Evolutionary conservation across 202 grass and related monocot species (phyloP).

Genomic region (Carex arenaria): DNA sequence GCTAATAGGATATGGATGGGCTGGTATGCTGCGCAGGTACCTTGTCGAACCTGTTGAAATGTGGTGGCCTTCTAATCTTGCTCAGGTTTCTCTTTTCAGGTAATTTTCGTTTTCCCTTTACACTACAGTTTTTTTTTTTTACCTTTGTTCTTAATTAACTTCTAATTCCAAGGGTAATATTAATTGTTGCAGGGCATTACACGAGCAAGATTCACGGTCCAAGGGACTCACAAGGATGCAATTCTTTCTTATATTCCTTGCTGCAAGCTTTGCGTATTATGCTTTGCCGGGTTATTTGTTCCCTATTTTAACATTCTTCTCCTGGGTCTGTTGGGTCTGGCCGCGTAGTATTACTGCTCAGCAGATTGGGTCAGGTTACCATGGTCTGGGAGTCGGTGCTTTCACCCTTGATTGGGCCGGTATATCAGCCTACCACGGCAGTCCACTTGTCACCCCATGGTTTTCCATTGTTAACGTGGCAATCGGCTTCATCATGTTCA

Average conservation of each 20-base stretch:
- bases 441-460: slow-evolving; percentile 89
- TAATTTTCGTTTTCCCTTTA: slow-evolving; percentile 17
- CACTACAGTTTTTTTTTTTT: background rate
- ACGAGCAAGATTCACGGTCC: slow-evolving; percentile 53
- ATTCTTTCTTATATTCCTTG: slow-evolving; percentile 89
- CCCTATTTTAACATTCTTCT: slow-evolving; percentile 92
- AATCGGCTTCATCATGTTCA: slow-evolving; percentile 87
- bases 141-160: background rate
- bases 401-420: slow-evolving; percentile 98
- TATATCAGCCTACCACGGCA: slow-evolving; percentile 96
- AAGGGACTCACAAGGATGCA: slow-evolving; percentile 66
- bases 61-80: slow-evolving; percentile 99
- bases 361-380: slow-evolving; percentile 88
- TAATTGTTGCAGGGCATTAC: slow-evolving; percentile 57
- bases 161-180: slow-evolving; percentile 1
- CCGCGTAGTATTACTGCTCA: slow-evolving; percentile 88
- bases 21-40: slow-evolving; percentile 90
- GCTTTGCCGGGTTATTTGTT: slow-evolving; percentile 74
- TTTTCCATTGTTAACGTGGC: slow-evolving; percentile 86
- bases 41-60: slow-evolving; percentile 92
- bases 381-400: slow-evolving; percentile 76
- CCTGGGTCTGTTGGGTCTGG: slow-evolving; percentile 93
- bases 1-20: slow-evolving; percentile 96
- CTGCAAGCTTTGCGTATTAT: slow-evolving; percentile 82
- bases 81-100: slow-evolving; percentile 99